Base-by-base conservation (phyloP, 108 stramenopile species). In the Cyclotella sp. region DNA sequence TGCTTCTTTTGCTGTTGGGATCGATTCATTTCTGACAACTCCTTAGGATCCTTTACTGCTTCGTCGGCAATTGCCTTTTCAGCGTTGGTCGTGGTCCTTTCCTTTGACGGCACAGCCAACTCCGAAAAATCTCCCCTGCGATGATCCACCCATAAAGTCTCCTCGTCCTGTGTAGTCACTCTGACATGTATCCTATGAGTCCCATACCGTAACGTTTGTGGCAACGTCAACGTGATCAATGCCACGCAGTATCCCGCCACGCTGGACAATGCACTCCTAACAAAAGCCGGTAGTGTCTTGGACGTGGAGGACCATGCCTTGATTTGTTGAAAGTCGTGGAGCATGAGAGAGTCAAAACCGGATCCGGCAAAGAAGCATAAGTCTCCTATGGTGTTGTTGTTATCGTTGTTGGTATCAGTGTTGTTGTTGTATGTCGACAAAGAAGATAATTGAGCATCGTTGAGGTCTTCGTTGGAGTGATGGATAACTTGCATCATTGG, bases 361-460 rank as follows among this genome's bases (percentile, higher is more conserved):
- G 81, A 63, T 29, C 91, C 91, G 26, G 89, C 91, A 78, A 93
- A 89, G 88, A 91, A 91, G 76, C 90, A 90, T 21, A 89, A 70
- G 29, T 89, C 84, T 43, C 81, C 79, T 55, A 75, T 84, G 8
- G 27, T 68, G n/a, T 43, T 54, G 68, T 5, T 68, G n/a, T n/a
- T n/a, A n/a, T n/a, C n/a, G n/a, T n/a, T n/a, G n/a, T n/a, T n/a
- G n/a, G n/a, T n/a, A n/a, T n/a, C n/a, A n/a, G n/a, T n/a, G n/a
- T n/a, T n/a, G 62, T 39, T 13, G 40, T 24, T 63, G 62, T 40
- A 39, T 41, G 39, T 41, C 18, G 49, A 51, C 34, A 34, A 34
- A 5, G 34, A 34, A 34, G 34, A 34, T 5, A 34, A 2, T 5
- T 34, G 34, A 5, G 2, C 34, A 34, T 34, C 6, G 62, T n/a